These are phyloP conservation scores for Arthonia radiata DNA, from an alignment of 495 filamentous ascomycete genomes.

Conservation along the genomic window DNA sequence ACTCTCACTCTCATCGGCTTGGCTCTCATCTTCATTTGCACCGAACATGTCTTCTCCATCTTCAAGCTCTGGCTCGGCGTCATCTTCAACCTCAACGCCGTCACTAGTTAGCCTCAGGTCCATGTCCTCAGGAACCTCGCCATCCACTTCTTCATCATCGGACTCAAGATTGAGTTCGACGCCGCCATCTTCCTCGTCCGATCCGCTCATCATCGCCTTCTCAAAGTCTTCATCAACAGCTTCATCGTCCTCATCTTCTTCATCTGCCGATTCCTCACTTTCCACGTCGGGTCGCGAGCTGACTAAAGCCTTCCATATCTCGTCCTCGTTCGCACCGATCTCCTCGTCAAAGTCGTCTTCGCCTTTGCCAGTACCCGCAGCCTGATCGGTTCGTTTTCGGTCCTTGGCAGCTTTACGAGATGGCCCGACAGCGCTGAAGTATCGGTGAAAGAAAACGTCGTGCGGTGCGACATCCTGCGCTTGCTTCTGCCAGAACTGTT, in stretches of 20 bases:
- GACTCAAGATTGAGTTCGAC: too few relatives aligned
- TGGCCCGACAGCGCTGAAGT: slow-evolving; percentile 65
- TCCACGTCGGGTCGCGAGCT: slow-evolving; percentile 55
- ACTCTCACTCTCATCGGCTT: slow-evolving; percentile 6
- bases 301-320: slow-evolving; percentile 88
- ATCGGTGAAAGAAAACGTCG: slow-evolving; percentile 94
- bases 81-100: slow-evolving; percentile 19
- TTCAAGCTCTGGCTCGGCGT: slow-evolving; percentile 15
- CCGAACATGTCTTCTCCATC: slow-evolving; percentile 25
- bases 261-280: background rate
- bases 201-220: too few relatives aligned
- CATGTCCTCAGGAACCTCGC: slow-evolving; percentile 22
- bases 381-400: slow-evolving; percentile 24
- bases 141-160: slow-evolving; percentile 1
- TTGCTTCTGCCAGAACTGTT: slow-evolving; percentile 78
- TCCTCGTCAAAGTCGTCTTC: slow-evolving; percentile 18
- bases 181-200: too few relatives aligned
- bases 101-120: slow-evolving; percentile 21
- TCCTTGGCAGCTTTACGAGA: slow-evolving; percentile 20
- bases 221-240: too few relatives aligned
- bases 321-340: slow-evolving; percentile 23
- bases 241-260: background rate
- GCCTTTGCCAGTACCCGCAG: slow-evolving; percentile 14
- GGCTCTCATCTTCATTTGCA: slow-evolving; percentile 20
- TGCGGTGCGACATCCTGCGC: slow-evolving; percentile 65